Conservation (phyloP, 2,329 filamentous ascomycete species). For the Dichotomopilus funicola region DNA sequence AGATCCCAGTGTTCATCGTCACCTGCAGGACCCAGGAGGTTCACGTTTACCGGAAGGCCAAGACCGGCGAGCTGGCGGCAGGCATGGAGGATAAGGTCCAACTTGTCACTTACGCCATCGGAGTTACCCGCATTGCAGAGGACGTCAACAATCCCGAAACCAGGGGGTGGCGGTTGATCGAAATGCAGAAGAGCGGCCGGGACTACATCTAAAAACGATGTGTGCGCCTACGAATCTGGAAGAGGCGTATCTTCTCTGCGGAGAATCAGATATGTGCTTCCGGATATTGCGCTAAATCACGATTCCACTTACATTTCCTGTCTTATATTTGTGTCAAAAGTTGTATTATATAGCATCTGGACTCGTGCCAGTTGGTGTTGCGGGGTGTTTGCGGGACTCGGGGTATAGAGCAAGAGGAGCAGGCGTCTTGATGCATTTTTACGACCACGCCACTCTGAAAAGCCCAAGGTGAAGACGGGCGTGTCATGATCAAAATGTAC, state of each 20-base stretch:
- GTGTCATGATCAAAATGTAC: slow-evolving; percentile 3
- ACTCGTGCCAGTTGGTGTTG: slow-evolving; percentile 11
- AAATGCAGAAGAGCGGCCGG: slow-evolving; percentile 95
- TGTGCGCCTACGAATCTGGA: slow-evolving; percentile 4
- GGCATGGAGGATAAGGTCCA: slow-evolving; percentile 99
- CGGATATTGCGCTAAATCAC: neutral
- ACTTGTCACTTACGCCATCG: slow-evolving; percentile 95
- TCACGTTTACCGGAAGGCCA: slow-evolving; percentile 90
- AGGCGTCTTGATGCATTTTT: slow-evolving; percentile 23
- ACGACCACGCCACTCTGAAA: slow-evolving; percentile 15
- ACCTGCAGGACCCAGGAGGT: slow-evolving; percentile 96
- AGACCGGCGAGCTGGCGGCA: slow-evolving; percentile 81
- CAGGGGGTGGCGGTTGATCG: slow-evolving; percentile 92
- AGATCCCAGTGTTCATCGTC: slow-evolving; percentile 93
- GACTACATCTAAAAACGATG: slow-evolving; percentile 58
- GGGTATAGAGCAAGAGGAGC: slow-evolving; percentile 18
- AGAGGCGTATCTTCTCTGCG: neutral
- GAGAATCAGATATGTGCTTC: neutral
- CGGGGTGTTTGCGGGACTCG: slow-evolving; percentile 15
- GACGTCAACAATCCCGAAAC: slow-evolving; percentile 97
- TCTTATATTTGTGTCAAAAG: slow-evolving; percentile 15
- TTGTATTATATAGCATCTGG: slow-evolving; percentile 23
- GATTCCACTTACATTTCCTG: slow-evolving; percentile 2
- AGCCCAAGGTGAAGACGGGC: slow-evolving; percentile 6
- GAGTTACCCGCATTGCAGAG: slow-evolving; percentile 86